Evolutionary conservation across 2,329 filamentous ascomycete genomes (phyloP), one percentile per base, ranked within the genome.

Genomic region (Sporothrix dimorphospora): DNA sequence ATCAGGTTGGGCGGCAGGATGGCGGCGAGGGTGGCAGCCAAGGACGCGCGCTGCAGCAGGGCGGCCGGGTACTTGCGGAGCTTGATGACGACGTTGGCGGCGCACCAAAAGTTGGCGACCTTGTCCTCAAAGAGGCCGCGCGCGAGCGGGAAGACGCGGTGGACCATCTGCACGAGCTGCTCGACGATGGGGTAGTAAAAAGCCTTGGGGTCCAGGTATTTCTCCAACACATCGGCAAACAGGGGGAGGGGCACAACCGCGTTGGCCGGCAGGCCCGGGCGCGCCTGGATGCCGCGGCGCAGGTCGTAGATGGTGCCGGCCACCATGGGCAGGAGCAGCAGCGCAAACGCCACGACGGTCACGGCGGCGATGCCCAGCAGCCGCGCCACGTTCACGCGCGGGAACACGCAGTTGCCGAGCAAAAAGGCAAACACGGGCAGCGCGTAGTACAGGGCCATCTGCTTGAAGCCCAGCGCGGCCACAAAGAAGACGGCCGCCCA

Each of bases 121-220:
- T 99, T 99, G 84, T 98, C 96, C 82, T 99, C 97, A 78, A 98
- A 99, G 7, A 99, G 84, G 3, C 96, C 96, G n/a, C 96, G 90
- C 1, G 94, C 90, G 79, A 99, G 98, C 0, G 97, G 96, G 78
- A 99, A 98, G 72, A 98, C 88, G n/a, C 96, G 91, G 80, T 98
- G 93, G 12, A 98, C 82, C 77, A 94, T 88, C 81, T 99, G 97
- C 0, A 91, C 85, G 47, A 97, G 78, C 80, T 97, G 94, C 78
- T 96, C 89, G 4, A 94, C 78, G 14, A 93, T 80, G 0, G 93
- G 91, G 78, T 93, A 96, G 78, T 93, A 90, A 79, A 88, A 86
- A 1, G 92, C 89, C 4, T 89, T 84, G 21, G 86, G 85, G 76
- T 94, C 86, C 34, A 93, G 78, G 69, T 87, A 82, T 6, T 88